phyloP scores from a whole-genome alignment of 768 basidiomycete genomes.

The Amanita inopinata region DNA sequence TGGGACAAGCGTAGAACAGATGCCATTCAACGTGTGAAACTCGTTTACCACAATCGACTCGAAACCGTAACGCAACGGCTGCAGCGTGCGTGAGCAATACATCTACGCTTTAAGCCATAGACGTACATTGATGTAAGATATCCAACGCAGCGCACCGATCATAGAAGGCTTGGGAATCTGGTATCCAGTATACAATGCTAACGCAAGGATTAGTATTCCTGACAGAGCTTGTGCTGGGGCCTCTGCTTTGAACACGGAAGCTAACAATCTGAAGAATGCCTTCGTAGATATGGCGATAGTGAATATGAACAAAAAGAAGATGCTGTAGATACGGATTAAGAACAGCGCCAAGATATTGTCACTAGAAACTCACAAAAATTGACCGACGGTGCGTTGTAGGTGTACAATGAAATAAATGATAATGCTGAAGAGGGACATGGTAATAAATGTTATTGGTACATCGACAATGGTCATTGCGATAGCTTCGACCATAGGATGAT shows the following conservation, averaged over 20 bases:
- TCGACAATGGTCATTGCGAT: constrained; percentile 54
- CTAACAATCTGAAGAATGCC: constrained; percentile 63
- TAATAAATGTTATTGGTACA: constrained; percentile 44
- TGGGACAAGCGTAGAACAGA: constrained; percentile 50
- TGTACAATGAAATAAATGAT: constrained; percentile 55
- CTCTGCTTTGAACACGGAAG: constrained; percentile 47
- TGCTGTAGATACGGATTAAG: constrained; percentile 25
- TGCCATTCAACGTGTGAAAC: constrained; percentile 60
- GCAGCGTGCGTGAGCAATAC: not conserved
- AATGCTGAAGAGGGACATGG: constrained; percentile 33
- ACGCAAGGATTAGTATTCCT: constrained; percentile 26
- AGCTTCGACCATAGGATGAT: constrained; percentile 30
- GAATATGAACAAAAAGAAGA: constrained; percentile 49
- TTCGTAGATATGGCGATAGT: constrained; percentile 57
- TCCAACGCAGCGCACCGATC: constrained; percentile 63
- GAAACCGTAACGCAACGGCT: constrained; percentile 34
- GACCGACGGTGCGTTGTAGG: constrained; percentile 41
- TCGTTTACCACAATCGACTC: constrained; percentile 74
- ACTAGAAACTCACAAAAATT: constrained; percentile 52
- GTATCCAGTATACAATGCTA: constrained; percentile 24
- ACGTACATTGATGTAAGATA: constrained; percentile 52
- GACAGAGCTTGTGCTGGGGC: constrained; percentile 56
- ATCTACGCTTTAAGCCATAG: too few relatives aligned
- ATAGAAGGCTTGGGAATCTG: constrained; percentile 50
- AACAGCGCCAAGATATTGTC: not conserved